Evolutionary conservation across 768 basidiomycete species (phyloP).

Genomic region (Boletus patriciae): DNA sequence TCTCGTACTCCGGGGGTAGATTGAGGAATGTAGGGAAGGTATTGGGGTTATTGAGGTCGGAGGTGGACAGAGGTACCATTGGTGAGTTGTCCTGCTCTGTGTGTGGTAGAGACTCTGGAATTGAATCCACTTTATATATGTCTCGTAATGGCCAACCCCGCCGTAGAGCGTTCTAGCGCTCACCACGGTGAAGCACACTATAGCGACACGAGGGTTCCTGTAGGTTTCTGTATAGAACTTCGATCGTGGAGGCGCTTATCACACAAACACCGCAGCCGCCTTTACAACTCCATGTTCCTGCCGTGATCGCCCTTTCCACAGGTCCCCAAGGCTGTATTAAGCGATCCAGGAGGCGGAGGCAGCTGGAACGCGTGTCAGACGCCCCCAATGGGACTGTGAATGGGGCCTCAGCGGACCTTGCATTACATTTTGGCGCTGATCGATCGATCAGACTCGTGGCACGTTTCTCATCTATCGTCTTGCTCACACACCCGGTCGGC

Average conservation of each 20-base stretch:
- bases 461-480: not conserved
- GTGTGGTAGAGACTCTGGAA: not conserved
- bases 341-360: not conserved
- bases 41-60: slow-evolving; percentile 26
- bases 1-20: slow-evolving; percentile 26
- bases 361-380: not conserved
- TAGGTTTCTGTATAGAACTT: not conserved
- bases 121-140: slow-evolving; percentile 18
- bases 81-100: slow-evolving; percentile 5
- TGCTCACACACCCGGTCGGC: not conserved
- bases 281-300: slow-evolving; percentile 1
- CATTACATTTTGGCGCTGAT: slow-evolving; percentile 6
- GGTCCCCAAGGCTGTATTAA: not conserved
- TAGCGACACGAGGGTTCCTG: not conserved
- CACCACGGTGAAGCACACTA: not conserved
- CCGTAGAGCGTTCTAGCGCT: not conserved
- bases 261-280: not conserved
- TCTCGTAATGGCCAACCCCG: not conserved
- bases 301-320: slow-evolving; percentile 8
- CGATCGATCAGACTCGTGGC: not conserved
- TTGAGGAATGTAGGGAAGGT: slow-evolving; percentile 27
- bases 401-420: too few relatives aligned
- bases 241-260: not conserved
- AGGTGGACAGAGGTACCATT: slow-evolving; percentile 22
- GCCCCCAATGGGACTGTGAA: slow-evolving; percentile 7